These are phyloP conservation scores for Xylariaceae sp. DNA, from an alignment of 2,329 filamentous ascomycete genomes.

Conservation along the genomic window DNA sequence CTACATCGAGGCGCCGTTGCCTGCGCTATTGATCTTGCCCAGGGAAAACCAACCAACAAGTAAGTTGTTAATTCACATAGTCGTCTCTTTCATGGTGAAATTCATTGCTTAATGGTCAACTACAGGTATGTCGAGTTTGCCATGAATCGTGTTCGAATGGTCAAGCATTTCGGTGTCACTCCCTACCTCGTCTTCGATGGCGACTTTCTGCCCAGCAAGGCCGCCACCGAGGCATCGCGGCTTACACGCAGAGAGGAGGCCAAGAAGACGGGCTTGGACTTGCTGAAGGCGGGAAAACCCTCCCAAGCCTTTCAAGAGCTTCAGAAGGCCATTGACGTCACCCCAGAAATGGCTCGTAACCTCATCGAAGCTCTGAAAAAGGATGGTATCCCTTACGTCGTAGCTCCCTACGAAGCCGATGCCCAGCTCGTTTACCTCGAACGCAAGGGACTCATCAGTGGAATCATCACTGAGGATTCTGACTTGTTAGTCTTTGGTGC, in stretches of 20 bases:
- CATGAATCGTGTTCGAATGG: conserved; percentile 87
- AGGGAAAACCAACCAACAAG: conserved; percentile 83
- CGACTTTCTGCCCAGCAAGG: conserved; percentile 90
- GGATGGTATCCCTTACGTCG: conserved; percentile 74
- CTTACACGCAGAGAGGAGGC: conserved; percentile 71
- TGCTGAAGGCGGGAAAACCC: conserved; percentile 74
- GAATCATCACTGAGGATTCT: conserved; percentile 93
- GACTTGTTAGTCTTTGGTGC: conserved; percentile 94
- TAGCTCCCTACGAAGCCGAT: conserved; percentile 96
- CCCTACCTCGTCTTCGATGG: conserved; percentile 96
- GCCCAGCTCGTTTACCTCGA: conserved; percentile 95
- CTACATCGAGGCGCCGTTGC: conserved; percentile 87
- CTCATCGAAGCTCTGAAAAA: conserved; percentile 89
- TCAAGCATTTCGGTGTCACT: conserved; percentile 86
- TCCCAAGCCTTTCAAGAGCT: conserved; percentile 78
- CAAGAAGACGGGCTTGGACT: conserved; percentile 67
- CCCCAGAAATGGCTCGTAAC: conserved; percentile 87
- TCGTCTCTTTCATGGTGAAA: not conserved
- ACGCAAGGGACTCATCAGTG: conserved; percentile 72
- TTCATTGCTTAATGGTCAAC: conserved; percentile 3
- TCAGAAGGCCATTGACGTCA: conserved; percentile 93
- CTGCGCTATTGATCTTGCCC: conserved; percentile 84
- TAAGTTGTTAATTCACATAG: conserved; percentile 39
- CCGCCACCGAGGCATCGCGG: conserved; percentile 74
- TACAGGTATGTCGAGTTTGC: conserved; percentile 81